These are phyloP conservation scores for Chamaenerion angustifolium DNA, from an alignment of 345 rosid species.

Conservation along the genomic window DNA sequence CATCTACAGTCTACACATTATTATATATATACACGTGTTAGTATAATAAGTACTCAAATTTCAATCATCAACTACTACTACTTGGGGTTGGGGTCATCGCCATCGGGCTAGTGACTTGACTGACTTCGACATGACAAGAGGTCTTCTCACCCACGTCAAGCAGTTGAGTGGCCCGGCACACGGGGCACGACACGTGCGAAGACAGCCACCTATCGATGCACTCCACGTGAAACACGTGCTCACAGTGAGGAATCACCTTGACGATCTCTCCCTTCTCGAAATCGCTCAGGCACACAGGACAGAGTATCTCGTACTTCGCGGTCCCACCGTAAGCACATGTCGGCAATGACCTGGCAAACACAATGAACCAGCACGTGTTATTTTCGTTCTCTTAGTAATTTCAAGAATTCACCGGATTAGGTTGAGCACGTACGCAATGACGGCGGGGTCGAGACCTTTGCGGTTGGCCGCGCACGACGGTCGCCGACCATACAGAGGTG, in stretches of 20 bases:
- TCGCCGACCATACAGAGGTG: background rate
- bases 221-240: conserved; percentile 8
- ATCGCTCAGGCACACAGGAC: conserved; percentile 51
- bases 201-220: conserved; percentile 28
- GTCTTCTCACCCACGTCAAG: conserved; percentile 1
- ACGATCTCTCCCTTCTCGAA: conserved; percentile 21
- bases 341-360: conserved; percentile 27
- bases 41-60: no score
- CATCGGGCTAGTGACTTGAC: no score
- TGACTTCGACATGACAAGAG: no score
- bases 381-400: background rate
- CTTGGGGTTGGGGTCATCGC: no score
- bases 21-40: no score
- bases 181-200: conserved; percentile 36
- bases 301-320: conserved; percentile 30
- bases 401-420: background rate
- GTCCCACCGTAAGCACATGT: conserved; percentile 23
- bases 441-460: conserved; percentile 26
- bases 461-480: conserved; percentile 2
- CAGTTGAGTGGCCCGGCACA: conserved; percentile 41
- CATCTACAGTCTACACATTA: no score
- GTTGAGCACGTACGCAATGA: background rate
- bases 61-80: no score
- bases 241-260: conserved; percentile 3
- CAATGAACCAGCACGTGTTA: background rate